Evolutionary conservation across 139 green algal species (phyloP).

Genomic region (Coelastrella sp.): DNA sequence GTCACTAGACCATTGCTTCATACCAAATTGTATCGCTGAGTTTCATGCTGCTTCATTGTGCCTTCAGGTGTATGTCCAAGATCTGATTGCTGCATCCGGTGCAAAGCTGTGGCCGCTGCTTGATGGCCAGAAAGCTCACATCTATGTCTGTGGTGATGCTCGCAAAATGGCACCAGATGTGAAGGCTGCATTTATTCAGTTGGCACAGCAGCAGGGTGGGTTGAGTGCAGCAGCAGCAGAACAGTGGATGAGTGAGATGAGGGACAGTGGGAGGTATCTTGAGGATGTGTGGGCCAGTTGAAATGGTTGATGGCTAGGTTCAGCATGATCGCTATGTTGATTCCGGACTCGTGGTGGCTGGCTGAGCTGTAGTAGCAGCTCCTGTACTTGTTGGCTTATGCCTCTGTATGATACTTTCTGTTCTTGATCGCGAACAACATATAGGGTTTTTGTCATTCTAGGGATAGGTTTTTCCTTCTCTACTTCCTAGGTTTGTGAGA

Average conservation of each 20-base stretch:
- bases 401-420: no score
- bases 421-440: no score
- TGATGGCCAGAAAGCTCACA: slow-evolving; percentile 46
- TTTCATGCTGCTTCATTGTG: no score
- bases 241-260: slow-evolving; percentile 76
- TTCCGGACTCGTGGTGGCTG: neutral
- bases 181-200: slow-evolving; percentile 74
- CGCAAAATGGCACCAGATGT: slow-evolving; percentile 95
- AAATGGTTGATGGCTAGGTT: no score
- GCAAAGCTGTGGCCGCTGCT: slow-evolving; percentile 52
- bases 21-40: no score
- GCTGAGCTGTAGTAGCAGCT: neutral
- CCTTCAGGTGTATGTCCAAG: slow-evolving; percentile 87
- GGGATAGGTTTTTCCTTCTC: no score
- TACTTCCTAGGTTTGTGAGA: no score
- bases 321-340: no score
- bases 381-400: no score
- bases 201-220: slow-evolving; percentile 57
- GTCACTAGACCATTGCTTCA: no score
- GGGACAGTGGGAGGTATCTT: slow-evolving; percentile 80
- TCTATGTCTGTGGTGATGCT: slow-evolving; percentile 97
- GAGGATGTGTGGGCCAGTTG: slow-evolving; percentile 86
- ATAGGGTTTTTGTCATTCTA: no score
- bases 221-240: slow-evolving; percentile 73
- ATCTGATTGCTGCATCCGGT: slow-evolving; percentile 58